These are phyloP conservation scores for Venturia carpophila DNA, from an alignment of 2,329 filamentous ascomycete species.

Conservation along the genomic window DNA sequence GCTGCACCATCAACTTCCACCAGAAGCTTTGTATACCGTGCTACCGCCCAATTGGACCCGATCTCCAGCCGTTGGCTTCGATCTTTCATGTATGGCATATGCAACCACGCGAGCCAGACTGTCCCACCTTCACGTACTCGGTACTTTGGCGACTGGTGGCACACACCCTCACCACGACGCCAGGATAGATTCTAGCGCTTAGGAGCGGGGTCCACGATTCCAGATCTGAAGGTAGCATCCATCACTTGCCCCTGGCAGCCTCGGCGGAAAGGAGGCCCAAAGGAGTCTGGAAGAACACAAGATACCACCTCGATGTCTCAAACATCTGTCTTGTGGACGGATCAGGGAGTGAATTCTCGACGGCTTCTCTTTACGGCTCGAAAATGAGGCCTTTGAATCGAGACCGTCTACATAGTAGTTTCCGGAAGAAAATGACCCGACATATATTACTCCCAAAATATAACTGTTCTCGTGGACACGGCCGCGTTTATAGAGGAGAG, in stretches of 20 bases:
- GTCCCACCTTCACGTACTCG: constrained; percentile 1
- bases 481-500: neutral
- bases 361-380: neutral
- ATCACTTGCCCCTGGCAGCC: neutral
- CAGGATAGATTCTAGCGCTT: neutral
- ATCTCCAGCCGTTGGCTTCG: constrained; percentile 2
- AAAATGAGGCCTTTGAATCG: neutral
- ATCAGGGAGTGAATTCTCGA: neutral
- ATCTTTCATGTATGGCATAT: neutral
- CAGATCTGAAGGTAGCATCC: neutral
- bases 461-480: neutral
- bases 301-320: constrained; percentile 3
- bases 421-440: neutral
- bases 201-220: neutral
- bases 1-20: constrained; percentile 7
- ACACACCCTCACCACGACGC: neutral
- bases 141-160: neutral
- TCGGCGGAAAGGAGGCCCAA: constrained; percentile 6
- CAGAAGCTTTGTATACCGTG: neutral
- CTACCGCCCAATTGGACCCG: neutral
- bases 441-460: neutral
- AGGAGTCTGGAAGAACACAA: neutral
- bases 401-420: neutral
- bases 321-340: neutral
- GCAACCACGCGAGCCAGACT: neutral